These are phyloP conservation scores for Acer campestre DNA, from an alignment of 345 rosid genomes.

Conservation along the genomic window DNA sequence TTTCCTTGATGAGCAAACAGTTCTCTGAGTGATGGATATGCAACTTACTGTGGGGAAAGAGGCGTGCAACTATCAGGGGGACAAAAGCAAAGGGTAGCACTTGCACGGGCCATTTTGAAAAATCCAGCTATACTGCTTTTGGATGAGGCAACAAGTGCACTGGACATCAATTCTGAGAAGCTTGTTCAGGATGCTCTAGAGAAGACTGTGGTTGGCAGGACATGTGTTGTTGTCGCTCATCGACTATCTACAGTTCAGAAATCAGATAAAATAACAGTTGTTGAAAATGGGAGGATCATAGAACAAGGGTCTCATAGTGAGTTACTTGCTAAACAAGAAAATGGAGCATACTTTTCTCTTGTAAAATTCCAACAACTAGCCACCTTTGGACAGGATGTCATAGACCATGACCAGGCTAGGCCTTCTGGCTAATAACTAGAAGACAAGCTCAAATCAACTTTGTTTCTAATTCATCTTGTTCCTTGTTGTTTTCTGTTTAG, in stretches of 20 bases:
- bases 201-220: slow-evolving; percentile 30
- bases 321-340: slow-evolving; percentile 20
- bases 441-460: too few species aligned
- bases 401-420: neutral
- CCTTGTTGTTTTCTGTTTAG: too few species aligned
- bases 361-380: slow-evolving; percentile 18
- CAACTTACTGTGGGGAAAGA: slow-evolving; percentile 29
- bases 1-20: slow-evolving; percentile 9
- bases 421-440: neutral
- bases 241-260: slow-evolving; percentile 21
- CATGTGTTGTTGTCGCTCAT: slow-evolving; percentile 36
- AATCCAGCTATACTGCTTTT: slow-evolving; percentile 34
- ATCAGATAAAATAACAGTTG: slow-evolving; percentile 20
- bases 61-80: slow-evolving; percentile 44
- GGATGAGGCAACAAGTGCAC: slow-evolving; percentile 46
- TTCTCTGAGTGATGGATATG: slow-evolving; percentile 24
- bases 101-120: slow-evolving; percentile 43
- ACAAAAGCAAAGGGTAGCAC: slow-evolving; percentile 44
- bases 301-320: slow-evolving; percentile 23
- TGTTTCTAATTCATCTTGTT: too few species aligned
- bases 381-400: neutral
- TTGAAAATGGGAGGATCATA: slow-evolving; percentile 22
- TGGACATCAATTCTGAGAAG: slow-evolving; percentile 37
- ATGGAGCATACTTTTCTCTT: slow-evolving; percentile 23
- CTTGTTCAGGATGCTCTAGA: slow-evolving; percentile 33